Evolutionary conservation across 345 rosid genomes (phyloP).

Genomic region (Acer yangbiense): DNA sequence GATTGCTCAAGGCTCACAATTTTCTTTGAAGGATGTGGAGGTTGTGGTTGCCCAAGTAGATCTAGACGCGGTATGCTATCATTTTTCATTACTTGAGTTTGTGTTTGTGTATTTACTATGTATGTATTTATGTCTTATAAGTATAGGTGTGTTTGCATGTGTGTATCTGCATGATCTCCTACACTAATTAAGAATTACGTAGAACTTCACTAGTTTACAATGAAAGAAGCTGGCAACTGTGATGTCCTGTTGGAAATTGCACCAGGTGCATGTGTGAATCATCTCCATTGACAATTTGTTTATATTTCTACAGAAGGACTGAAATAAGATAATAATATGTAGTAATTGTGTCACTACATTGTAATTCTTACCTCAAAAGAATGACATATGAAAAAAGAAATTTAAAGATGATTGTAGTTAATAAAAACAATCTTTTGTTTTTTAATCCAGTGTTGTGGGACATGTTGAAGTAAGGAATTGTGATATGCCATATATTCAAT

Average conservation of each 20-base stretch:
- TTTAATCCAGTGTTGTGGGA: neutral
- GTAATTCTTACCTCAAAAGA: neutral
- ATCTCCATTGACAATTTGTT: neutral
- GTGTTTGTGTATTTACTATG: neutral
- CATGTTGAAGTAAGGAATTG: neutral
- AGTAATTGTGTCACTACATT: neutral
- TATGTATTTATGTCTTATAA: neutral
- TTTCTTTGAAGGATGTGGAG: slow-evolving; percentile 89
- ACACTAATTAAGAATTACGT: neutral
- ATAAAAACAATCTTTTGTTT: neutral
- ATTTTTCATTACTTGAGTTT: neutral
- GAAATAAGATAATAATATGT: neutral
- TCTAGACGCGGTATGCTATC: slow-evolving; percentile 75
- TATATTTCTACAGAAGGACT: neutral
- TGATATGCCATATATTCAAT: neutral
- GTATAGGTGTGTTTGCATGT: neutral
- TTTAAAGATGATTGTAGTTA: neutral
- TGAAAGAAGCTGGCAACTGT: neutral
- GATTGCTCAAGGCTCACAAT: slow-evolving; percentile 91
- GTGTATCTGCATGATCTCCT: neutral
- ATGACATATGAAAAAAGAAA: neutral
- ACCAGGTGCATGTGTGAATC: neutral
- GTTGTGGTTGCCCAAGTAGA: slow-evolving; percentile 87
- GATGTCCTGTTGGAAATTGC: neutral
- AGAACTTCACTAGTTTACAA: neutral